phyloP scores from a whole-genome alignment of 2,329 filamentous ascomycete genomes.

The Xylariaceae sp. region DNA sequence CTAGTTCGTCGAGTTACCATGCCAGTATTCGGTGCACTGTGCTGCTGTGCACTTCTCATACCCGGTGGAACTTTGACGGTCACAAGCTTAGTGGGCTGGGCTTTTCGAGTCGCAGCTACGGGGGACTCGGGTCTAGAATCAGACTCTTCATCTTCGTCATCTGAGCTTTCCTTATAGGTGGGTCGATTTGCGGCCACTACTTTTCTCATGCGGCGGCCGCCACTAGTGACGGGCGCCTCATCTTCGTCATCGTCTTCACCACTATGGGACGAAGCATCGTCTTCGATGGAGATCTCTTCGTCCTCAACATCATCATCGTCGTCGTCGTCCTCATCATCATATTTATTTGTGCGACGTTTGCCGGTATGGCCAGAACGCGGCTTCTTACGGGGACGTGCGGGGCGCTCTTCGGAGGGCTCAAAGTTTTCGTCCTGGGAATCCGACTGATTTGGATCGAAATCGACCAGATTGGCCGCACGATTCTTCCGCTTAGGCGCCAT shows the following conservation, averaged over 20 bases:
- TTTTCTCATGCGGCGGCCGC: conserved; percentile 42
- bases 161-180: conserved; percentile 36
- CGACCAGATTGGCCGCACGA: conserved; percentile 39
- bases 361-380: conserved; percentile 36
- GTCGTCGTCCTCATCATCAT: conserved; percentile 54
- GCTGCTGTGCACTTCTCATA: conserved; percentile 24
- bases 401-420: conserved; percentile 44
- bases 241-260: conserved; percentile 21
- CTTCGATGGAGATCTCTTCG: conserved; percentile 40
- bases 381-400: conserved; percentile 35
- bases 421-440: conserved; percentile 64
- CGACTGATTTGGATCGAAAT: conserved; percentile 62
- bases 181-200: conserved; percentile 37
- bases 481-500: conserved; percentile 53
- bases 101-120: conserved; percentile 26
- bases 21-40: conserved; percentile 16
- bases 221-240: conserved; percentile 35
- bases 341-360: conserved; percentile 35
- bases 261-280: conserved; percentile 43
- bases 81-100: conserved; percentile 38
- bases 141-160: conserved; percentile 15
- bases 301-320: conserved; percentile 50
- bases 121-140: conserved; percentile 39
- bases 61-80: conserved; percentile 38
- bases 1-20: conserved; percentile 45